Percentiles rank a stretch among this genome's conserved stretches.
Conservation (phyloP, 768 basidiomycete genomes). For the Boletus huronensis region DNA sequence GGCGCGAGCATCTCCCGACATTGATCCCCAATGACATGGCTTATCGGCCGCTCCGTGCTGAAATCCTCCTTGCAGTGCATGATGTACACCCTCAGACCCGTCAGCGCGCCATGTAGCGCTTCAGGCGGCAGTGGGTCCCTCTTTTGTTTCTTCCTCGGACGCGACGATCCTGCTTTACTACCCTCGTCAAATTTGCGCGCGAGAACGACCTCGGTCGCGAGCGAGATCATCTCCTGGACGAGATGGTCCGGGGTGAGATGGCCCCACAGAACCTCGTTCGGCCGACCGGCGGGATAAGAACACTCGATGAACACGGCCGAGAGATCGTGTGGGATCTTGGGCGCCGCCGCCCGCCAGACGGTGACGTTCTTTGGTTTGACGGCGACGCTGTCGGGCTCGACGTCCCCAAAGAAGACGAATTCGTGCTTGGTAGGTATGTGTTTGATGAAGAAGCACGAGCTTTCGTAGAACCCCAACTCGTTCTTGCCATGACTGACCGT, state of each 20-base stretch:
- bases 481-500: slow-evolving; percentile 72
- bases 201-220: slow-evolving; percentile 66
- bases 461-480: slow-evolving; percentile 56
- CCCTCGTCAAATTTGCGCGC: slow-evolving; percentile 36
- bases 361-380: slow-evolving; percentile 53
- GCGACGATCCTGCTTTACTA: neutral
- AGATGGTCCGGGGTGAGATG: slow-evolving; percentile 84
- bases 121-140: slow-evolving; percentile 37
- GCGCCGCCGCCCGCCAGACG: slow-evolving; percentile 83
- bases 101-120: slow-evolving; percentile 49
- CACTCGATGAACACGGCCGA: slow-evolving; percentile 93
- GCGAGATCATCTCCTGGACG: slow-evolving; percentile 62
- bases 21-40: slow-evolving; percentile 70
- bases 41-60: slow-evolving; percentile 47
- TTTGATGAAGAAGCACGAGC: slow-evolving; percentile 82
- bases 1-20: slow-evolving; percentile 58
- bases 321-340: slow-evolving; percentile 65
- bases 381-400: slow-evolving; percentile 80
- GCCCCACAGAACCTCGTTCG: slow-evolving; percentile 69
- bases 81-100: slow-evolving; percentile 67
- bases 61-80: slow-evolving; percentile 86
- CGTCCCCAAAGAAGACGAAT: slow-evolving; percentile 93
- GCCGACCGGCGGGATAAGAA: slow-evolving; percentile 76
- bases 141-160: slow-evolving; percentile 37
- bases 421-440: slow-evolving; percentile 59